Percentiles rank a stretch among this genome's conserved stretches.
phyloP scores from a whole-genome alignment of 1,139 yeast genomes.

The Suhomyces ambrosiae region DNA sequence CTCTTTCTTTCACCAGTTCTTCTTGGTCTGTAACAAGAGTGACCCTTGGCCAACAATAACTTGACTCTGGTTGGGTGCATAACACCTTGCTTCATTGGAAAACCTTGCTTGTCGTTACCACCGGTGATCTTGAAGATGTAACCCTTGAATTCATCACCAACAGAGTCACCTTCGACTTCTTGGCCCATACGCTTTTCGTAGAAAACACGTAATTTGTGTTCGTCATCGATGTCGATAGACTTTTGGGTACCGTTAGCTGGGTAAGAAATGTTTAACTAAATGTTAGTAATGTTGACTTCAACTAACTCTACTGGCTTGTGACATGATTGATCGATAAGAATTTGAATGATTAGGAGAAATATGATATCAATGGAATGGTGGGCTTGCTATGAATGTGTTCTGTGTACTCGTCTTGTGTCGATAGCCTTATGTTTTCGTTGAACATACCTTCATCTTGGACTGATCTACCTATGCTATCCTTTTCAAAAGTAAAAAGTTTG shows the following conservation, averaged over 20 bases:
- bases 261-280: conserved; percentile 96
- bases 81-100: conserved; percentile 99
- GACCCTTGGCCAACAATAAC: conserved; percentile 90
- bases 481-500: conserved; percentile 17
- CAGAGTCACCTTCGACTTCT: conserved; percentile 98
- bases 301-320: not conserved
- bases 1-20: conserved; percentile 99
- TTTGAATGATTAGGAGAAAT: not conserved
- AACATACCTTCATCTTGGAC: conserved; percentile 44
- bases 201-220: conserved; percentile 97
- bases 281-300: conserved; percentile 16
- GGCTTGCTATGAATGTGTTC: not conserved
- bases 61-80: conserved; percentile 99
- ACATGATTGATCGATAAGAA: not conserved
- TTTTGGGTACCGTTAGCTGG: conserved; percentile 99
- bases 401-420: not conserved
- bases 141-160: conserved; percentile 99
- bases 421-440: conserved; percentile 4
- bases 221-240: conserved; percentile 96
- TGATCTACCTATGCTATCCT: conserved; percentile 33
- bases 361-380: not conserved
- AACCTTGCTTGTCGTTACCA: conserved; percentile 99
- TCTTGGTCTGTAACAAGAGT: conserved; percentile 99
- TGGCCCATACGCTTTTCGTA: conserved; percentile 99
- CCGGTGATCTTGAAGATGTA: conserved; percentile 98